These are phyloP conservation scores for Porcisia hertigi DNA, from an alignment of 208 protist genomes.

Conservation along the genomic window DNA sequence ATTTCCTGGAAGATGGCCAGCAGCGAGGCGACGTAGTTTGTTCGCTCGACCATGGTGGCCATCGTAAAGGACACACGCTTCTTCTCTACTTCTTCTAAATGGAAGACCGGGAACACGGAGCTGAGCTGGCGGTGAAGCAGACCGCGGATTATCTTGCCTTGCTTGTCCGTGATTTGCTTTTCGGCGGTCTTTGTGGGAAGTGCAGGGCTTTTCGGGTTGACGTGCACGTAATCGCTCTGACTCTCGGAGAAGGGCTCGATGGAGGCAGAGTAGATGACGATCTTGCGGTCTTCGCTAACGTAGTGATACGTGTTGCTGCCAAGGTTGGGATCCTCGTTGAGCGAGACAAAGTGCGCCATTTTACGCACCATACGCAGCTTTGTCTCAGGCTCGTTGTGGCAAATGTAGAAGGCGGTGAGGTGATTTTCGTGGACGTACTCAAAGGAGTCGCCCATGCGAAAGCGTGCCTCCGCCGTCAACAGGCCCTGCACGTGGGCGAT, in stretches of 20 bases:
- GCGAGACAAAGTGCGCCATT: constrained; percentile 51
- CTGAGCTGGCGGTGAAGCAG: constrained; percentile 63
- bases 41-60: constrained; percentile 57
- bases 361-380: constrained; percentile 60
- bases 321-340: constrained; percentile 23
- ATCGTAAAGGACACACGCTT: constrained; percentile 64
- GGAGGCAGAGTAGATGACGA: constrained; percentile 60
- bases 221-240: constrained; percentile 29
- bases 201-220: constrained; percentile 43
- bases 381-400: constrained; percentile 43
- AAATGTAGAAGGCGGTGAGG: constrained; percentile 73
- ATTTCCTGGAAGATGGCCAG: constrained; percentile 73
- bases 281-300: constrained; percentile 53
- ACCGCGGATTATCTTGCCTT: constrained; percentile 61
- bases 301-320: constrained; percentile 59
- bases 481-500: constrained; percentile 57
- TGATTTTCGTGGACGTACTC: constrained; percentile 65
- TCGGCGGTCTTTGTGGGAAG: constrained; percentile 38
- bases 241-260: constrained; percentile 51
- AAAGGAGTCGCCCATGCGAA: constrained; percentile 55
- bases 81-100: constrained; percentile 28
- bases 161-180: constrained; percentile 33
- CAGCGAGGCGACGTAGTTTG: constrained; percentile 70
- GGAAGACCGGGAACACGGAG: constrained; percentile 63
- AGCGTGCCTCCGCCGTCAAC: constrained; percentile 62